A percentile compares a stretch with the other conserved stretches of the same genome.
Evolutionary conservation across 164 flowering plant species (phyloP).

Genomic region (Magnolia sinica): DNA sequence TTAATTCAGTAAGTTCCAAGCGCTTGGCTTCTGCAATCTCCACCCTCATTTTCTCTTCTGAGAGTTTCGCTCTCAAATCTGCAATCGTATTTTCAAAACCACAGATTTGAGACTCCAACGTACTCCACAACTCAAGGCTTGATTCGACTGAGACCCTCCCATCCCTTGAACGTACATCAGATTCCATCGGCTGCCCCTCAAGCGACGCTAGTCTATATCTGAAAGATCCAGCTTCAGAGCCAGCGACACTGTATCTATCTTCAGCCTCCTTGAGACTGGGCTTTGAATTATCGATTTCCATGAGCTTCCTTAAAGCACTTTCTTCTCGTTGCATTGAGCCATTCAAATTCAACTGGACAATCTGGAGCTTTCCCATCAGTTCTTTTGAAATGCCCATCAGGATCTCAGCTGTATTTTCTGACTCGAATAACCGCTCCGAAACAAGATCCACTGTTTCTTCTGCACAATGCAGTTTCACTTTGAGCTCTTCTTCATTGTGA

Average conservation of each 20-base stretch:
- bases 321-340: conserved; percentile 47
- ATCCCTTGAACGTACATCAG: conserved; percentile 28
- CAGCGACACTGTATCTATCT: conserved; percentile 25
- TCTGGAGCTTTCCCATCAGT: conserved; percentile 46
- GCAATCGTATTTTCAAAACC: conserved; percentile 42
- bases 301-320: conserved; percentile 13
- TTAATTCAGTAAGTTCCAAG: conserved; percentile 36
- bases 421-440: conserved; percentile 51
- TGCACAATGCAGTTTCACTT: conserved; percentile 36
- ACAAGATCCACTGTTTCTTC: conserved; percentile 50
- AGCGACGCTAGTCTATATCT: conserved; percentile 45
- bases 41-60: conserved; percentile 41
- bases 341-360: conserved; percentile 53
- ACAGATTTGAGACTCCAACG: conserved; percentile 24
- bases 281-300: conserved; percentile 15
- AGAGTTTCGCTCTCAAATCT: conserved; percentile 36
- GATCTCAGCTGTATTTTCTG: conserved; percentile 61
- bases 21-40: conserved; percentile 49
- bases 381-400: conserved; percentile 64
- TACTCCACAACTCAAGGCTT: conserved; percentile 31
- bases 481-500: conserved; percentile 56
- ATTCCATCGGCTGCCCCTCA: conserved; percentile 40
- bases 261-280: conserved; percentile 30
- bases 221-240: conserved; percentile 37
- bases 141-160: conserved; percentile 30